Evolutionary conservation across 768 basidiomycete genomes (phyloP), one percentile per base, ranked within the genome.

Genomic region (Rossbeevera mucosa): DNA sequence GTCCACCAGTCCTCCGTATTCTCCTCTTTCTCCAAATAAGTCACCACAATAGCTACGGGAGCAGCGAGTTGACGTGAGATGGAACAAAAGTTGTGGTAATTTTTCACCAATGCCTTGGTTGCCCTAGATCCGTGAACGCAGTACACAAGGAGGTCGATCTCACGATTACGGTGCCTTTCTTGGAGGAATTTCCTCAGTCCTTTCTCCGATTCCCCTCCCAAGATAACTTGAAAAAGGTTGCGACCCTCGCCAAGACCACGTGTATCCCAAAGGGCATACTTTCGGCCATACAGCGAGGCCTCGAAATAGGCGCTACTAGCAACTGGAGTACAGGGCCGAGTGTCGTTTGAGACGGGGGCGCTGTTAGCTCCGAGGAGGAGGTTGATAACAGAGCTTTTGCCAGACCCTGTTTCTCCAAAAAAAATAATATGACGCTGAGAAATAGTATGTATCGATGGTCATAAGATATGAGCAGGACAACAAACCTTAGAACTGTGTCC

Each of bases 131-230:
- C 71, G 5, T 64, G 69, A 55, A 74, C 62, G 47, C 69, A 69
- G 51, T 63, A 75, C 2, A 76, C 64, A 8, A 77, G 69, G 42
- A 77, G 72, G 61, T 63, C 69, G 18, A 76, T 58, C 7, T 74
- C 72, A 0, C 47, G 54, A n/a, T 25, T 52, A 13, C 22, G 24
- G 16, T 62, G 55, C 5, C 60, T 58, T 45, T 63, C 54, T 26
- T 55, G 40, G 24, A 65, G 56, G 31, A 65, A 51, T n/a, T 48
- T 56, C 45, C 57, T 57, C 20, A 68, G 47, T 4, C 55, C 53
- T 47, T 47, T 54, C n/a, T 3, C 56, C 2, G 69, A 52, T 22
- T 31, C 16, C 4, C 18, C 24, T n/a, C 44, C 9, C 14, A 64
- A 55, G 12, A 64, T 3, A 14, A 3, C 11, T 28, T 5, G 54